Evolutionary conservation across 495 filamentous ascomycete species (phyloP).

Genomic region (Tuber indicum): DNA sequence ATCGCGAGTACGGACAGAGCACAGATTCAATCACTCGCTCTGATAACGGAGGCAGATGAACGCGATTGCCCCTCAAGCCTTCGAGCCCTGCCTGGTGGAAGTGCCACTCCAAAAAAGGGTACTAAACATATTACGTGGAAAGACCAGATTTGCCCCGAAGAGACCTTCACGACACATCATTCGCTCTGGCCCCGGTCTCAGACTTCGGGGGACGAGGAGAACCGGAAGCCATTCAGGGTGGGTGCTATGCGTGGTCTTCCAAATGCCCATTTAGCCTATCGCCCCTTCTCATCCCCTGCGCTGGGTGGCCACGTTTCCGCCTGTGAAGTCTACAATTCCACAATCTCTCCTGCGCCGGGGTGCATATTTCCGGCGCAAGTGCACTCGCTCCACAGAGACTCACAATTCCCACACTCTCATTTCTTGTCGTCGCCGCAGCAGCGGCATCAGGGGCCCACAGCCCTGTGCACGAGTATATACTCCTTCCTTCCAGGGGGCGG

Average conservation of each 20-base stretch:
- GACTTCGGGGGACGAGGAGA: not conserved
- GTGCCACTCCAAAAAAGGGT: slow-evolving; percentile 11
- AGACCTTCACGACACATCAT: slow-evolving; percentile 25
- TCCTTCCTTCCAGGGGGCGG: slow-evolving; percentile 16
- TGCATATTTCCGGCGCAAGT: slow-evolving; percentile 16
- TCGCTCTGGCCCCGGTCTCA: slow-evolving; percentile 16
- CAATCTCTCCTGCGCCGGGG: slow-evolving; percentile 21
- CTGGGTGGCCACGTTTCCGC: slow-evolving; percentile 22
- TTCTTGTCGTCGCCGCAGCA: slow-evolving; percentile 13
- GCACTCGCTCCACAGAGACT: slow-evolving; percentile 9
- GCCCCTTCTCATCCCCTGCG: slow-evolving; percentile 25
- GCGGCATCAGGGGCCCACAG: slow-evolving; percentile 10
- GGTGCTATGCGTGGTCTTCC: not conserved
- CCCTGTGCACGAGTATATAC: slow-evolving; percentile 29
- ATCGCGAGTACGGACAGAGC: slow-evolving; percentile 10
- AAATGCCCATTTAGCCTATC: slow-evolving; percentile 22
- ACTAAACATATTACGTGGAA: slow-evolving; percentile 30
- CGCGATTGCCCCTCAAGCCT: slow-evolving; percentile 22
- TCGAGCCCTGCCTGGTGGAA: slow-evolving; percentile 3
- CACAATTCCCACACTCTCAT: slow-evolving; percentile 9
- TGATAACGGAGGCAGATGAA: slow-evolving; percentile 1
- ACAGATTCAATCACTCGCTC: slow-evolving; percentile 5
- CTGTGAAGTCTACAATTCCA: slow-evolving; percentile 15
- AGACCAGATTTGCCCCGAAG: slow-evolving; percentile 31
- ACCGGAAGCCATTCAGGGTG: not conserved